Evolutionary conservation across 805 yeast genomes (phyloP), one percentile per base, ranked within the genome.

Genomic region (Ogataea haglerorum): DNA sequence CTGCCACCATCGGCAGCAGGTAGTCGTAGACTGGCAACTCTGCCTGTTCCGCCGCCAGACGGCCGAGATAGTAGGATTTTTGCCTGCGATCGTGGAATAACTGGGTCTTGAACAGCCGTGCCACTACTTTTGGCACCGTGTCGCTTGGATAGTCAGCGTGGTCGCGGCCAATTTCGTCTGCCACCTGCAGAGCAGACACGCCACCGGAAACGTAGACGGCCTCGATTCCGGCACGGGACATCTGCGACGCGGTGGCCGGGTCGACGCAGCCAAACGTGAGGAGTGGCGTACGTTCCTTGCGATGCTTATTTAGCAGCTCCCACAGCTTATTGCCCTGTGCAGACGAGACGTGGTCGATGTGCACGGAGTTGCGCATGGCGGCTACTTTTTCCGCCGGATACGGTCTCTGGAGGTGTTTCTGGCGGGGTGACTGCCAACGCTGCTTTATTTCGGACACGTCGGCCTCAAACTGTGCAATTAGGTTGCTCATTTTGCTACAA

Each of bases 121-220:
- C 79, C 5, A 77, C 83, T 52, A 78, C 80, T 50, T 76, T 76
- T n/a, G 85, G 85, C 2, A 80, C 82, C 0, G 85, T 80, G 49
- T 79, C 79, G 51, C 79, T 78, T 0, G 85, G 85, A 52, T 80
- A 80, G 54, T 80, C 85, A 15, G 84, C 85, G 56, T 77, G 76
- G 53, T 80, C 85, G 1, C 84, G 82, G 2, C 78, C 71, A 3
- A 77, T 81, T 48, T 80, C 85, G 52, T 78, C 73, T 3, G 83
- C 79, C 3, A 81, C 69, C 7, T 81, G 78, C 45, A 78, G 53
- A 1, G 75, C 70, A 16, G 77, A 67, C 2, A 80, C 85, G 79
- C 80, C 80, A 1, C 85, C 85, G 22, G 80, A 73, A 24, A 75
- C 72, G 54, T 73, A 81, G 6, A 70, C 67, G 15, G 68, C 75